A percentile compares a stretch with the other conserved stretches of the same genome.
These are phyloP conservation scores for Platanthera guangdongensis DNA, from an alignment of 106 monocot species.

Conservation along the genomic window DNA sequence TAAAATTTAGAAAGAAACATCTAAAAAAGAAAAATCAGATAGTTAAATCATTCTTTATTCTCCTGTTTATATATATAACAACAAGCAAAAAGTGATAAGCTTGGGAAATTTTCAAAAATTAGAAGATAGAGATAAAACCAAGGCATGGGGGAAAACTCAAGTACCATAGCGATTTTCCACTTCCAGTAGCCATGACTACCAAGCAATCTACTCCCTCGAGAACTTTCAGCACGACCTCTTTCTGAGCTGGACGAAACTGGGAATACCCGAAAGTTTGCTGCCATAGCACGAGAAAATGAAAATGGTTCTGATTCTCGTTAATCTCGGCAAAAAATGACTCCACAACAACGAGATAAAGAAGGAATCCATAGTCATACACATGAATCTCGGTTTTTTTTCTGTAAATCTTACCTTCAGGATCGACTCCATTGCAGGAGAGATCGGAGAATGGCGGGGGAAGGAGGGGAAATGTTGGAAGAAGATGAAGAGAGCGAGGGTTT, in stretches of 20 bases:
- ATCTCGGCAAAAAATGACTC: background rate
- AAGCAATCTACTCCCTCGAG: conserved; percentile 64
- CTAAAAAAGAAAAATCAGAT: background rate
- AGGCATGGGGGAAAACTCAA: background rate
- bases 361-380: background rate
- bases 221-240: conserved; percentile 68
- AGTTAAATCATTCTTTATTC: background rate
- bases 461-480: background rate
- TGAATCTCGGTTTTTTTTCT: background rate
- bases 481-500: background rate
- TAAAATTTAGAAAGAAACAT: background rate
- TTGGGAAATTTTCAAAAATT: background rate
- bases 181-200: conserved; percentile 96
- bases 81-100: background rate
- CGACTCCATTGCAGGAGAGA: background rate
- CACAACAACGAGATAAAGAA: background rate
- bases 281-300: background rate
- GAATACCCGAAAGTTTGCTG: conserved; percentile 80
- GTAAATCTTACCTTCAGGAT: conserved; percentile 7
- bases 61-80: background rate
- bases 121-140: background rate
- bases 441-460: too few species aligned
- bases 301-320: background rate
- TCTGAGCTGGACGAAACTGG: conserved; percentile 67
- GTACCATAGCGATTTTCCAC: conserved; percentile 94